A percentile compares a stretch with the other conserved stretches of the same genome.
Evolutionary conservation across 1,139 yeast genomes (phyloP).

Genomic region (Yamadazyma atmosphaerica): DNA sequence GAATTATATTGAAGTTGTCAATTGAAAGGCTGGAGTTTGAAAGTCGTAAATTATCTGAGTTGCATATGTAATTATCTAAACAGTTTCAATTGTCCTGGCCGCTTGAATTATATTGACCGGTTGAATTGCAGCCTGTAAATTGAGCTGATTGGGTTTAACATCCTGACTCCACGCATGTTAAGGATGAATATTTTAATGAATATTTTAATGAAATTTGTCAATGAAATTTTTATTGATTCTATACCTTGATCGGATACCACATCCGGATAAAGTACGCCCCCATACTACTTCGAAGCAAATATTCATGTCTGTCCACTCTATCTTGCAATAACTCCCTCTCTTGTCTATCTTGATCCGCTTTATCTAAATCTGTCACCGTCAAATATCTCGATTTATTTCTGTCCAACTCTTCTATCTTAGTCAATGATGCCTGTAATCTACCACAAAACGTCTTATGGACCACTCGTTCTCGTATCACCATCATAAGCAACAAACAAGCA

Average conservation of each 20-base stretch:
- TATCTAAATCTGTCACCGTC: constrained; percentile 13
- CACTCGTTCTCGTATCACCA: constrained; percentile 33
- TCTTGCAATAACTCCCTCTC: constrained; percentile 18
- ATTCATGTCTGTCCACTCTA: constrained; percentile 22
- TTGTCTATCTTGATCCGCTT: constrained; percentile 6
- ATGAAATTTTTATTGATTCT: too few species aligned
- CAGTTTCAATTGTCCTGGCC: too few species aligned
- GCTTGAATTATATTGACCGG: too few species aligned
- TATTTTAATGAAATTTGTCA: too few species aligned
- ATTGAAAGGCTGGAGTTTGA: too few species aligned
- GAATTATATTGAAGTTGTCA: too few species aligned
- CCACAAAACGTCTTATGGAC: constrained; percentile 20
- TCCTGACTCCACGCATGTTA: neutral
- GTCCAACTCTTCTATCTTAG: constrained; percentile 7
- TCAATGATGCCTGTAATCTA: constrained; percentile 11
- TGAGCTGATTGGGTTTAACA: too few species aligned
- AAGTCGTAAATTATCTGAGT: too few species aligned
- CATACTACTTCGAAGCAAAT: constrained; percentile 14
- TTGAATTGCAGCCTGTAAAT: too few species aligned
- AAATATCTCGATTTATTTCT: constrained; percentile 14
- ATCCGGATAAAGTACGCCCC: constrained; percentile 18
- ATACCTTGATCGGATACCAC: constrained; percentile 27
- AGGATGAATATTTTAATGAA: constrained; percentile 2
- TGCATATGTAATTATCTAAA: too few species aligned
- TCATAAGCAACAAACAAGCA: constrained; percentile 26